A percentile compares a stretch with the other conserved stretches of the same genome.
Evolutionary conservation across 2,329 filamentous ascomycete genomes (phyloP).

Genomic region (Cucurbitaria berberidis): DNA sequence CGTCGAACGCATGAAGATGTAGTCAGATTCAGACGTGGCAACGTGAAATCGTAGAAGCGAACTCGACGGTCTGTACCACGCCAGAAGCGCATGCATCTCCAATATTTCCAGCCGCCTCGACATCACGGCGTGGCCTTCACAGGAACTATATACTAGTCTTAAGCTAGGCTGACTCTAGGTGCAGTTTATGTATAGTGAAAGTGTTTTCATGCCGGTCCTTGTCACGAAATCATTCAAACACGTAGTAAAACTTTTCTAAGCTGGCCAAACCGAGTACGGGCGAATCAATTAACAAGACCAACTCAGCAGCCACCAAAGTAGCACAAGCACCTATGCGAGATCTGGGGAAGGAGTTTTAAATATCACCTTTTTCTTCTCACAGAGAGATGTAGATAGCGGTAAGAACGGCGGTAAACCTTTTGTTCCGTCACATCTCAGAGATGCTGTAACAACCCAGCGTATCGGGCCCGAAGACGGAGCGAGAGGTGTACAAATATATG

Average conservation of each 20-base stretch:
- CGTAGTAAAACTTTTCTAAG: not conserved
- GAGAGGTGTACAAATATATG: not conserved
- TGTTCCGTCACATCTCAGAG: no score
- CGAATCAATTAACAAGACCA: no score
- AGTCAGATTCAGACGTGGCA: constrained; percentile 10
- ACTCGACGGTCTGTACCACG: not conserved
- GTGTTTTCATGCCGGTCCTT: not conserved
- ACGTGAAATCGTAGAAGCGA: constrained; percentile 7
- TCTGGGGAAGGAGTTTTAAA: no score
- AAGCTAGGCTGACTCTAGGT: not conserved
- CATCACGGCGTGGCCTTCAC: not conserved
- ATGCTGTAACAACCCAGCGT: not conserved
- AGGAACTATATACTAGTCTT: not conserved
- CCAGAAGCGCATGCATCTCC: not conserved
- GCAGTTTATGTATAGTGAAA: no score
- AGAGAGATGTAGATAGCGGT: no score
- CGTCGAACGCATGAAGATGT: constrained; percentile 13
- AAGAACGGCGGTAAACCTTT: no score
- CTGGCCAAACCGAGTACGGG: not conserved
- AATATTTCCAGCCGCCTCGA: not conserved
- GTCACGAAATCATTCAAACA: not conserved
- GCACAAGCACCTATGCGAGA: no score
- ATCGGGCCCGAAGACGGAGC: not conserved
- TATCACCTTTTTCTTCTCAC: no score
- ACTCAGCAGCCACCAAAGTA: no score